Evolutionary conservation across 495 filamentous ascomycete species (phyloP).

Genomic region (Hyaloscypha variabilis): DNA sequence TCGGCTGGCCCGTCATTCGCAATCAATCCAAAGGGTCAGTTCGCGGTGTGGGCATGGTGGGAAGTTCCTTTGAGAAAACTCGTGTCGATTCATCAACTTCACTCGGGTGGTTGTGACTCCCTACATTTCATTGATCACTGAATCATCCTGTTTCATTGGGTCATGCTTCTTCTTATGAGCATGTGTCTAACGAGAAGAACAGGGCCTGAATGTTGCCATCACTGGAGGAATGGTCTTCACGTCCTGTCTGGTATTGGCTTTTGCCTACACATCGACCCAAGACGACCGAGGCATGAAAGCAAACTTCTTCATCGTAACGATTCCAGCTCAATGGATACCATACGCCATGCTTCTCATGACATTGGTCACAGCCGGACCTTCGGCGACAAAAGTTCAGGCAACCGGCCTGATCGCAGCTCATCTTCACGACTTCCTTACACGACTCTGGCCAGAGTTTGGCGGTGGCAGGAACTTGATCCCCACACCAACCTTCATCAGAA

Average conservation of each 20-base stretch:
- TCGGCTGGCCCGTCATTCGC: conserved; percentile 76
- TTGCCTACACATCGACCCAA: conserved; percentile 80
- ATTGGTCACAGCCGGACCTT: conserved; percentile 56
- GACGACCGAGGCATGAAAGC: conserved; percentile 74
- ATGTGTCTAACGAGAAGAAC: conserved; percentile 25
- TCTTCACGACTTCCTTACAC: conserved; percentile 81
- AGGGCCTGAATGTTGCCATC: conserved; percentile 52
- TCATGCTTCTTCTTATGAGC: conserved; percentile 9
- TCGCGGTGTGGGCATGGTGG: conserved; percentile 87
- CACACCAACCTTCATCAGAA: conserved; percentile 68
- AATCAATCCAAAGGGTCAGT: conserved; percentile 69
- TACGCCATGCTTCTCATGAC: conserved; percentile 73
- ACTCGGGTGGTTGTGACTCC: conserved; percentile 80
- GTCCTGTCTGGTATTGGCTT: conserved; percentile 70
- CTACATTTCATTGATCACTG: conserved; percentile 66
- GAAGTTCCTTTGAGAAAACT: conserved; percentile 83
- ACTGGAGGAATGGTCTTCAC: conserved; percentile 58
- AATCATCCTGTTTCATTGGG: conserved; percentile 18
- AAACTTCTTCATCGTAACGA: conserved; percentile 73
- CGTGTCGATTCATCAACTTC: conserved; percentile 61
- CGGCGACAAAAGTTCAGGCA: conserved; percentile 53
- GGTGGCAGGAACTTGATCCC: conserved; percentile 70
- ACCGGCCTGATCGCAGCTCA: conserved; percentile 82
- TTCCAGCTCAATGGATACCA: conserved; percentile 75
- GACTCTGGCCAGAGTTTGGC: conserved; percentile 82